phyloP scores from a whole-genome alignment of 768 basidiomycete species.

The Goffeauzyma gilvescens region DNA sequence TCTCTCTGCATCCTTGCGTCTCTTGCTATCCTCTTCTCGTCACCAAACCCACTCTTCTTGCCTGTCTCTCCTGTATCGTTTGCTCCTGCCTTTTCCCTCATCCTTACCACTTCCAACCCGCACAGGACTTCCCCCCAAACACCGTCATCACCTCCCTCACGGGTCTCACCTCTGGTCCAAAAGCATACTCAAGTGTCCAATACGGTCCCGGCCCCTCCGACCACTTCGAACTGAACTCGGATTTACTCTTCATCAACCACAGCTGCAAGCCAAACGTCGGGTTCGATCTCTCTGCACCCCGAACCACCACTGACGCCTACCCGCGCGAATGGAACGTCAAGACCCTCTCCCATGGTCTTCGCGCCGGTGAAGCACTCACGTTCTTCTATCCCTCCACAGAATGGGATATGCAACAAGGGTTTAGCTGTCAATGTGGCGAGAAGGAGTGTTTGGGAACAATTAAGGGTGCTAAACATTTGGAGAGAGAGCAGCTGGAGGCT shows the following conservation, averaged over 20 bases:
- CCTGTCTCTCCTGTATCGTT: neutral
- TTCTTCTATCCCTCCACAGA: slow-evolving; percentile 53
- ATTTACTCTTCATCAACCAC: slow-evolving; percentile 47
- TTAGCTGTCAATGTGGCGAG: slow-evolving; percentile 40
- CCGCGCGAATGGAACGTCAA: slow-evolving; percentile 38
- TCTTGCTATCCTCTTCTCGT: too few species aligned
- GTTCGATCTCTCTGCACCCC: slow-evolving; percentile 37
- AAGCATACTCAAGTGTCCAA: slow-evolving; percentile 42
- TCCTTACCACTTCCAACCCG: neutral
- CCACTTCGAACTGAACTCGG: slow-evolving; percentile 44
- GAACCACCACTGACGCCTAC: neutral
- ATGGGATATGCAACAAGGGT: slow-evolving; percentile 50
- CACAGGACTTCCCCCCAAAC: slow-evolving; percentile 23
- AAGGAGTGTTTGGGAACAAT: slow-evolving; percentile 39
- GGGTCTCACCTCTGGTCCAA: slow-evolving; percentile 25
- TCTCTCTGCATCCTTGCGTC: too few species aligned
- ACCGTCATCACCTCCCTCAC: slow-evolving; percentile 15
- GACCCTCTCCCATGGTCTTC: slow-evolving; percentile 33
- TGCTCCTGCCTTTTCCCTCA: neutral
- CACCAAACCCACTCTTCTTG: neutral
- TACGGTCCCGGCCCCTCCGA: slow-evolving; percentile 37
- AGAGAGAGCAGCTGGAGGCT: slow-evolving; percentile 31
- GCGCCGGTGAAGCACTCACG: slow-evolving; percentile 35
- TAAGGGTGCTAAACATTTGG: slow-evolving; percentile 37
- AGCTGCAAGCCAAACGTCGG: slow-evolving; percentile 45